Evolutionary conservation across 257 asterid genomes (phyloP).

Genomic region (Ligustrum vulgare): DNA sequence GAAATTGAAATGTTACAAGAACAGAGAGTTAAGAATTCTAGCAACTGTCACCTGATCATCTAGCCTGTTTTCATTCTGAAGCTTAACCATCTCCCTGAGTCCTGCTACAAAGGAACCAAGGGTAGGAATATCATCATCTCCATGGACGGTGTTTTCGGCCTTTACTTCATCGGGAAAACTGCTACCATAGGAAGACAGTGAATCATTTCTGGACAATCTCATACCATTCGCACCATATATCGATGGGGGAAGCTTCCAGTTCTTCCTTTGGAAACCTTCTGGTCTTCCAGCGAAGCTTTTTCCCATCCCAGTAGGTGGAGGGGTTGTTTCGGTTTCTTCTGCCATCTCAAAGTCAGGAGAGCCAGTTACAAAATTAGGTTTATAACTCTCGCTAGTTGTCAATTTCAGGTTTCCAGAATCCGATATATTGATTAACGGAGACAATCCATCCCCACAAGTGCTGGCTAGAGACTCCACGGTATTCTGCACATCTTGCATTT

Average conservation of each 20-base stretch:
- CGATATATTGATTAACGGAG: slow-evolving; percentile 39
- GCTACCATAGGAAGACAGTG: slow-evolving; percentile 46
- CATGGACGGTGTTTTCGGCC: slow-evolving; percentile 26
- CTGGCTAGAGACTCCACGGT: slow-evolving; percentile 41
- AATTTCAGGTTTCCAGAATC: slow-evolving; percentile 53
- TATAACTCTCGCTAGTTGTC: slow-evolving; percentile 62
- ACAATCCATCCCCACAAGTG: slow-evolving; percentile 41
- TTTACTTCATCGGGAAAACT: slow-evolving; percentile 36
- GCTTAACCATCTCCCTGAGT: slow-evolving; percentile 52
- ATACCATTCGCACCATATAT: slow-evolving; percentile 32
- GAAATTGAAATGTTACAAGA: slow-evolving; percentile 1
- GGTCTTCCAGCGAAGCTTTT: slow-evolving; percentile 67
- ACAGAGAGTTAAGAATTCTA: not conserved
- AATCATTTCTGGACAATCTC: slow-evolving; percentile 38
- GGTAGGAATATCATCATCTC: slow-evolving; percentile 50
- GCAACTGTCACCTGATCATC: slow-evolving; percentile 36
- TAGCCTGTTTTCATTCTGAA: slow-evolving; percentile 35
- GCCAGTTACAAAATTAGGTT: slow-evolving; percentile 47
- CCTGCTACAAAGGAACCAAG: slow-evolving; percentile 53
- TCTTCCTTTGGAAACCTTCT: slow-evolving; percentile 59
- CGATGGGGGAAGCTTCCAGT: slow-evolving; percentile 46
- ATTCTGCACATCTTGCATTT: slow-evolving; percentile 47
- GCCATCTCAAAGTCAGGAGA: slow-evolving; percentile 44
- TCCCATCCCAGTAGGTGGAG: slow-evolving; percentile 70
- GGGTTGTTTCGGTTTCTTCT: slow-evolving; percentile 65